Base-by-base conservation (phyloP, 2,329 filamentous ascomycete genomes). In the Ophiostoma angusticollis region DNA sequence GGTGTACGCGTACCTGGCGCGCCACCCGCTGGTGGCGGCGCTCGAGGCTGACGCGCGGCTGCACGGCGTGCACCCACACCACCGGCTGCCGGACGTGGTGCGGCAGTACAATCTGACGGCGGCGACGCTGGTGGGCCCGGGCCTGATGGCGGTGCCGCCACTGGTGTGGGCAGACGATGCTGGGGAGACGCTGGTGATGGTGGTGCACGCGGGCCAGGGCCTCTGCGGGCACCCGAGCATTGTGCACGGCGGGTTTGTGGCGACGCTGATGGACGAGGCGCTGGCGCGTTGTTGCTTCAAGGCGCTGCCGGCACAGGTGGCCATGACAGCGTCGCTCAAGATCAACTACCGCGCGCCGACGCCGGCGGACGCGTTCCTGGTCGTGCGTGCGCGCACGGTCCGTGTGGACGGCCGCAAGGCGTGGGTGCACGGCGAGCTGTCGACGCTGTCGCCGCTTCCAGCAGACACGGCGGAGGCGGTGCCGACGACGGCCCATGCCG, bases 381-480 rank as follows among this genome's bases (percentile, higher is more conserved):
- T 93, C 31, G 62, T 98, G 42, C 70, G 73, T 45, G 87, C 84
- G 4, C 73, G 76, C 55, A 94, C 87, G 16, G 78, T 74, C 9
- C 87, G 81, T 63, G 82, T 89, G 1, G 86, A 96, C 55, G 89
- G 91, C 1, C 71, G 91, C 45, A 96, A 96, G 65, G 89, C 86
- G 11, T 95, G 85, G 85, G 85, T 95, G 1, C 80, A 83, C 61
- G 91, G 85, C 1, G 73, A 75, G 49, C 78, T 96, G 51, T 86
- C 94, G 69, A 79, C 84, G 40, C 60, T 96, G 44, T 72, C 73
- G 7, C 42, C 68, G 19, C 64, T 63, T n/a, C n/a, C n/a, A n/a
- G n/a, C n/a, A n/a, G n/a, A n/a, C n/a, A n/a, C n/a, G n/a, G n/a
- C n/a, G n/a, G n/a, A n/a, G n/a, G n/a, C n/a, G n/a, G n/a, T n/a